Evolutionary conservation across 2,329 filamentous ascomycete species (phyloP).

Genomic region (Diaporthe sp.): DNA sequence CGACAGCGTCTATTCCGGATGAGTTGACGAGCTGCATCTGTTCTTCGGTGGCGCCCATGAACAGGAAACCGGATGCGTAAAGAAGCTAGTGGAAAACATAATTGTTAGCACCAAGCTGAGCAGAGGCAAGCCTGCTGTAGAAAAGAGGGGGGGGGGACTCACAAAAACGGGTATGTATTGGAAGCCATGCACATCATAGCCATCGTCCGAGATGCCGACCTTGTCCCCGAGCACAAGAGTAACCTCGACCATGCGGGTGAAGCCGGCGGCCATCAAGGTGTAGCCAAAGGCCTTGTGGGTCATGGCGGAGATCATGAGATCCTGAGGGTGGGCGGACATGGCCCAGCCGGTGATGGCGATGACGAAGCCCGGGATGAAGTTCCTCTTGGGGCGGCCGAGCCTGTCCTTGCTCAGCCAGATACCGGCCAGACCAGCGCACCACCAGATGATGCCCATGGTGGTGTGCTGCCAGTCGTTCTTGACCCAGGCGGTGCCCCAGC

Average conservation of each 20-base stretch:
- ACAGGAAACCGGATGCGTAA: constrained; percentile 92
- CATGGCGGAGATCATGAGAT: constrained; percentile 85
- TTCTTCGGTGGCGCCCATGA: constrained; percentile 98
- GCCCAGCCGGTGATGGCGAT: constrained; percentile 94
- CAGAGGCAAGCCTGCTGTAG: too few relatives aligned
- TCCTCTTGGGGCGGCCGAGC: constrained; percentile 88
- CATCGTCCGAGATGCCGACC: constrained; percentile 73
- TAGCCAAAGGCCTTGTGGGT: constrained; percentile 94
- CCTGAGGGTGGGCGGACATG: constrained; percentile 93
- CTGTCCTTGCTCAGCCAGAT: constrained; percentile 91
- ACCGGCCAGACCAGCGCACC: constrained; percentile 90
- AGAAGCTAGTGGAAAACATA: constrained; percentile 71
- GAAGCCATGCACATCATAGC: constrained; percentile 74
- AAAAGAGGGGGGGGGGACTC: constrained; percentile 52
- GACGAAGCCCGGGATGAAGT: constrained; percentile 92
- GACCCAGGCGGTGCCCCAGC: constrained; percentile 91
- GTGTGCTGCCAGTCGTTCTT: constrained; percentile 97
- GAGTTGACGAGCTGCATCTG: constrained; percentile 85
- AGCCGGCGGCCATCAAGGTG: constrained; percentile 90
- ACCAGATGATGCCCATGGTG: constrained; percentile 99
- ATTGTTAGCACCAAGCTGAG: constrained; percentile 36
- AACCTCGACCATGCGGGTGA: constrained; percentile 90
- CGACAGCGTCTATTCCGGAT: constrained; percentile 86
- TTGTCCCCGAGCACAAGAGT: constrained; percentile 86
- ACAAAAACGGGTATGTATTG: constrained; percentile 68